A percentile compares a stretch with the other conserved stretches of the same genome.
phyloP scores from a whole-genome alignment of 768 basidiomycete genomes.

The Cystobasidium ongulense region DNA sequence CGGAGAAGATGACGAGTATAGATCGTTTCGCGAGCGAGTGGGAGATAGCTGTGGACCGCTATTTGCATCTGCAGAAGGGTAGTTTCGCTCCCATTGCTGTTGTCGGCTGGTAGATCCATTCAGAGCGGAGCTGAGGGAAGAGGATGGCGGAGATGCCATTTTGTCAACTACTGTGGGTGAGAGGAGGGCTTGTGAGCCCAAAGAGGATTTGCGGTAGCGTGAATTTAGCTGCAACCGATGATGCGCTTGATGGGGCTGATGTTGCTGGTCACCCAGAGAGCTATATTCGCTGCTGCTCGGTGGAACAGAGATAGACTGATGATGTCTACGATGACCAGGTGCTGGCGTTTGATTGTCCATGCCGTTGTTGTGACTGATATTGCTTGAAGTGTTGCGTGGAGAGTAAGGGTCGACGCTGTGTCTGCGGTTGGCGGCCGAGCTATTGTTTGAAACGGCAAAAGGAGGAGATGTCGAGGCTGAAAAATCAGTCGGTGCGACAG shows the following conservation, averaged over 20 bases:
- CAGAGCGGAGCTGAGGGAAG: background rate
- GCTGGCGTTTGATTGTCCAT: background rate
- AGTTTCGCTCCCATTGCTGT: background rate
- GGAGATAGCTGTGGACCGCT: background rate
- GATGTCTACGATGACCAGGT: background rate
- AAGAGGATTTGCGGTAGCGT: conserved; percentile 8
- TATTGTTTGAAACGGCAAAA: background rate
- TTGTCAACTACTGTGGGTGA: background rate
- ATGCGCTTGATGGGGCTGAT: background rate
- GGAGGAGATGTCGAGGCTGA: background rate
- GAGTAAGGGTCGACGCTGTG: conserved; percentile 8
- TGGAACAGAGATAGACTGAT: background rate
- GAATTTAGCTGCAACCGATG: background rate
- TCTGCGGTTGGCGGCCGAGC: background rate
- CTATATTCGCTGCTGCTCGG: conserved; percentile 7
- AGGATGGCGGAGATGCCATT: background rate
- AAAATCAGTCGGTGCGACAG: background rate
- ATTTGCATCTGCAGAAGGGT: background rate
- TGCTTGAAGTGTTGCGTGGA: background rate
- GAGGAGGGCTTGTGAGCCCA: background rate
- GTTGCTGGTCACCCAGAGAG: background rate
- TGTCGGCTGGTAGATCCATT: background rate
- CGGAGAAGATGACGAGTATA: background rate
- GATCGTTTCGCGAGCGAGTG: background rate
- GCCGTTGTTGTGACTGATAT: background rate